Conservation (phyloP, 2,329 filamentous ascomycete species). For the Beauveria brongniartii region DNA sequence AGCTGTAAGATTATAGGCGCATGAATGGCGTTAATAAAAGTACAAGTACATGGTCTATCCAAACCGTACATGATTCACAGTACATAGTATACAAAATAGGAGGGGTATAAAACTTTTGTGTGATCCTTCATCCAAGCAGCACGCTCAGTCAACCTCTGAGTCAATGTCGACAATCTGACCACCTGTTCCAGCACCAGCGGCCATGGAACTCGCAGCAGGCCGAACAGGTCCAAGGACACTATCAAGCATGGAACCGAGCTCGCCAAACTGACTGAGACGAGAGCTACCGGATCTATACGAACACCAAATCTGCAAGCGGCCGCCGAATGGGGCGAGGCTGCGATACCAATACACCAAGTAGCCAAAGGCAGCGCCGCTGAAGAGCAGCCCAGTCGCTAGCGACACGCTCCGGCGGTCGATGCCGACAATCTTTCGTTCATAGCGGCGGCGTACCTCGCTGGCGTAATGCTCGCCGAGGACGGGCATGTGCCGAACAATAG, state of each 20-base stretch:
- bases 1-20: neutral
- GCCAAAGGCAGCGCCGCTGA: slow-evolving; percentile 29
- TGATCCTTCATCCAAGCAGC: neutral
- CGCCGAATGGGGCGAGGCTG: slow-evolving; percentile 36
- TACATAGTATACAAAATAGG: slow-evolving; percentile 2
- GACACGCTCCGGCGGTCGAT: slow-evolving; percentile 26
- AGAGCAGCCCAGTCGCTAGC: slow-evolving; percentile 25
- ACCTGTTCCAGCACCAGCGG: slow-evolving; percentile 11
- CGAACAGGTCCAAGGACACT: slow-evolving; percentile 24
- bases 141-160: slow-evolving; percentile 26
- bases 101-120: slow-evolving; percentile 4
- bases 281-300: slow-evolving; percentile 20
- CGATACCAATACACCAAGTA: slow-evolving; percentile 34
- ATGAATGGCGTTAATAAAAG: neutral
- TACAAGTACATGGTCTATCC: slow-evolving; percentile 12
- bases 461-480: slow-evolving; percentile 28
- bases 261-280: slow-evolving; percentile 36
- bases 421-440: slow-evolving; percentile 24
- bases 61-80: neutral
- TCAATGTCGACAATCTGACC: slow-evolving; percentile 27
- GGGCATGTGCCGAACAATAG: slow-evolving; percentile 27
- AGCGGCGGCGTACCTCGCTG: slow-evolving; percentile 28
- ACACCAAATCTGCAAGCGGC: slow-evolving; percentile 35
- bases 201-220: slow-evolving; percentile 13
- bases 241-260: slow-evolving; percentile 37